phyloP scores from a whole-genome alignment of 768 basidiomycete genomes.

The Psilocybe azurescens region DNA sequence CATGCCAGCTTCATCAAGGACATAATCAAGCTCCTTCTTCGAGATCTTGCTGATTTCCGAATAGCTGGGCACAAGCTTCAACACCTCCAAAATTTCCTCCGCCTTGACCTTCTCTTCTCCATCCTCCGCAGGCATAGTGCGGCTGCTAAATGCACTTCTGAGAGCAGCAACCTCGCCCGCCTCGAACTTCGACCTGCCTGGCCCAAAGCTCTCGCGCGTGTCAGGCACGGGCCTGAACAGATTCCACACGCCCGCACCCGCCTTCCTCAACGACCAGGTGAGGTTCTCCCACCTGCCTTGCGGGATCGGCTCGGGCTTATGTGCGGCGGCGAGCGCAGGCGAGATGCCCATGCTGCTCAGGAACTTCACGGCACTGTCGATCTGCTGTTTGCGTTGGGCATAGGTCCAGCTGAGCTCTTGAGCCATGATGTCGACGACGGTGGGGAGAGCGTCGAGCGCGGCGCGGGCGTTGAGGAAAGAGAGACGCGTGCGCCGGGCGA shows the following conservation, averaged over 20 bases:
- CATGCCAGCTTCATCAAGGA: slow-evolving; percentile 79
- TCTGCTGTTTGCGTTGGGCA: slow-evolving; percentile 61
- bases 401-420: slow-evolving; percentile 81
- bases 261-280: slow-evolving; percentile 30
- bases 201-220: slow-evolving; percentile 25
- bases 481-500: slow-evolving; percentile 89
- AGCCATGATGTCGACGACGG: slow-evolving; percentile 91
- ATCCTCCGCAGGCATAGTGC: slow-evolving; percentile 25
- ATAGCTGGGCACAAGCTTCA: slow-evolving; percentile 60
- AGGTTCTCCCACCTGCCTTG: slow-evolving; percentile 33
- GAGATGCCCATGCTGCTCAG: slow-evolving; percentile 84
- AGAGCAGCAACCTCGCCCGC: slow-evolving; percentile 48
- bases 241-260: slow-evolving; percentile 49
- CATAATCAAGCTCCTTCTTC: slow-evolving; percentile 72
- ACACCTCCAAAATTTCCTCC: slow-evolving; percentile 43
- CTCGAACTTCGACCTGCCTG: slow-evolving; percentile 50
- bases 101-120: slow-evolving; percentile 43
- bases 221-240: slow-evolving; percentile 8
- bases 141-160: slow-evolving; percentile 41
- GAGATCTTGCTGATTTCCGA: slow-evolving; percentile 60
- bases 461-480: slow-evolving; percentile 92
- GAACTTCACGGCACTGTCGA: slow-evolving; percentile 64
- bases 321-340: no score
- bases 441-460: slow-evolving; percentile 83
- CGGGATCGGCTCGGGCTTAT: slow-evolving; percentile 28